A percentile compares a stretch with the other conserved stretches of the same genome.
Conservation (phyloP, 2,329 filamentous ascomycete species). For the Arthrobotrys megalospora region DNA sequence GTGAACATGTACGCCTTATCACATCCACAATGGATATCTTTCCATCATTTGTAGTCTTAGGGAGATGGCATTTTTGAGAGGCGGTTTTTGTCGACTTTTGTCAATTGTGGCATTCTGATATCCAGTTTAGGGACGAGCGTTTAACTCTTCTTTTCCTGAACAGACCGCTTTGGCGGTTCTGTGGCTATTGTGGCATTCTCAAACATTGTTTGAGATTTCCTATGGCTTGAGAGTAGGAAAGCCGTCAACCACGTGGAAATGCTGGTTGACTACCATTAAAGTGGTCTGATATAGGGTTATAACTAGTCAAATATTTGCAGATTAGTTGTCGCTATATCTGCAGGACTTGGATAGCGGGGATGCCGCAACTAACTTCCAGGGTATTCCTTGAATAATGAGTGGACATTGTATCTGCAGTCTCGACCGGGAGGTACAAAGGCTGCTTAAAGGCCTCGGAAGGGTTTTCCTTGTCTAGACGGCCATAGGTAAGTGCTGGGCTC, state of each 20-base stretch:
- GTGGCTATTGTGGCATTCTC: constrained; percentile 50
- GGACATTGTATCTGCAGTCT: constrained; percentile 2
- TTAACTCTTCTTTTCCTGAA: constrained; percentile 20
- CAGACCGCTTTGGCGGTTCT: background rate
- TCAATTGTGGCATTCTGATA: constrained; percentile 21
- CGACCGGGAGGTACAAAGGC: background rate
- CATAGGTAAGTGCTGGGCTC: background rate
- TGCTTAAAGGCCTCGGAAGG: constrained; percentile 8
- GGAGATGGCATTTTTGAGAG: constrained; percentile 11
- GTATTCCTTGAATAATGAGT: background rate
- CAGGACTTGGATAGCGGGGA: background rate
- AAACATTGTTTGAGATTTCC: constrained; percentile 35
- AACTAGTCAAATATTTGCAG: constrained; percentile 9
- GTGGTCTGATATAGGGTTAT: constrained; percentile 45
- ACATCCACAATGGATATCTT: background rate
- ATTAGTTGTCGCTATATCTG: background rate
- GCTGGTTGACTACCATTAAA: background rate
- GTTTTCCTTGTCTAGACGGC: constrained; percentile 5
- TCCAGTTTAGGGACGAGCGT: background rate
- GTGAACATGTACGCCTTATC: background rate
- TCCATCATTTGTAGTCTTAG: background rate
- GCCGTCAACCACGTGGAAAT: constrained; percentile 58
- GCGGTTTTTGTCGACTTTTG: background rate
- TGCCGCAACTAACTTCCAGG: constrained; percentile 10
- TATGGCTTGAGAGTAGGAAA: constrained; percentile 14